phyloP scores from a whole-genome alignment of 2,329 filamentous ascomycete genomes.

The Aaosphaeria arxii region DNA sequence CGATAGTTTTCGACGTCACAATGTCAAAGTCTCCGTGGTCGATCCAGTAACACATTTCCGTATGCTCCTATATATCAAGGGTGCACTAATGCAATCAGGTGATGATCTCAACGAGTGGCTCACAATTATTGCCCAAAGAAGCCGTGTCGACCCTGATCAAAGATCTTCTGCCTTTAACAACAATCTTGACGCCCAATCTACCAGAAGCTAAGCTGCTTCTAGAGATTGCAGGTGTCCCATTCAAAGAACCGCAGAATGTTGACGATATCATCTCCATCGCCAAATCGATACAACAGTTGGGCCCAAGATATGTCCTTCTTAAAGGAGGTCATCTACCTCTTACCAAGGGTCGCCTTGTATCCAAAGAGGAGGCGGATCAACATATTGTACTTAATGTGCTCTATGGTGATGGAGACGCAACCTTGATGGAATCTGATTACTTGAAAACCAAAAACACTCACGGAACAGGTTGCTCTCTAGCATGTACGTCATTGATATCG shows the following conservation, averaged over 20 bases:
- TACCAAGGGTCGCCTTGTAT: slow-evolving; percentile 58
- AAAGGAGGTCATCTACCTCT: slow-evolving; percentile 92
- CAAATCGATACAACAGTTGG: slow-evolving; percentile 62
- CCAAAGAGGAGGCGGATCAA: slow-evolving; percentile 57
- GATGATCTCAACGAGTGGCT: slow-evolving; percentile 85
- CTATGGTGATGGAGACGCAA: slow-evolving; percentile 57
- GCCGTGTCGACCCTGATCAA: slow-evolving; percentile 61
- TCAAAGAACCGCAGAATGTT: slow-evolving; percentile 53
- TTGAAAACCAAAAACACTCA: slow-evolving; percentile 79
- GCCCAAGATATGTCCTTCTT: slow-evolving; percentile 76
- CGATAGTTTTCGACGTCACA: slow-evolving; percentile 57
- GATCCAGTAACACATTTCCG: slow-evolving; percentile 63
- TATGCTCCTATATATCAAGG: neutral
- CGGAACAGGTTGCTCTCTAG: slow-evolving; percentile 90
- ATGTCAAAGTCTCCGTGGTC: slow-evolving; percentile 60
- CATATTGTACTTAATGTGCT: slow-evolving; percentile 75
- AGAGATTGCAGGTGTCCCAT: slow-evolving; percentile 46
- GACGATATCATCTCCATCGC: slow-evolving; percentile 69
- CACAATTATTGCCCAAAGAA: slow-evolving; percentile 62
- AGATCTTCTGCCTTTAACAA: slow-evolving; percentile 63
- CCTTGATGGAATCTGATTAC: slow-evolving; percentile 68
- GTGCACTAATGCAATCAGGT: slow-evolving; percentile 54
- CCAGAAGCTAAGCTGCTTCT: slow-evolving; percentile 70
- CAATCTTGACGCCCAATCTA: slow-evolving; percentile 72
- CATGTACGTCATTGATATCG: slow-evolving; percentile 56